These are phyloP conservation scores for Cucurbita maxima DNA, from an alignment of 306 rosid genomes.

Conservation along the genomic window DNA sequence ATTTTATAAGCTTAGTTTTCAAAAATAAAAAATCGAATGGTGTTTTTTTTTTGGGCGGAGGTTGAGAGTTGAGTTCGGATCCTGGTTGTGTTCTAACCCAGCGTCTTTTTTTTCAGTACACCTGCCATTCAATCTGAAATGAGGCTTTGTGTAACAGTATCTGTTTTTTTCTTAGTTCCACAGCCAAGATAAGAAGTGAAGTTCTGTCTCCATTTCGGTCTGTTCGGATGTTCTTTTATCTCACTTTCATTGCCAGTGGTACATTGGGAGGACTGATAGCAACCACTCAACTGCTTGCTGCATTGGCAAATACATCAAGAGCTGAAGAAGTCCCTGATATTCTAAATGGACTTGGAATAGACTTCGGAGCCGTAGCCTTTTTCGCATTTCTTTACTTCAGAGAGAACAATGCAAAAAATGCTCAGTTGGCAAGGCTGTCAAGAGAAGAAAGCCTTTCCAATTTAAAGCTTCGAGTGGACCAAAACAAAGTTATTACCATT, in stretches of 20 bases:
- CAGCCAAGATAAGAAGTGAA: slow-evolving; percentile 71
- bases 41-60: neutral
- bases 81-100: neutral
- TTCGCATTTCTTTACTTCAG: slow-evolving; percentile 61
- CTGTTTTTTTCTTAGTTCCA: slow-evolving; percentile 45
- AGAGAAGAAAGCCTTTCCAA: slow-evolving; percentile 76
- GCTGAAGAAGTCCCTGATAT: slow-evolving; percentile 40
- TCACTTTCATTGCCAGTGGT: slow-evolving; percentile 60
- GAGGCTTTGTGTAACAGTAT: slow-evolving; percentile 32
- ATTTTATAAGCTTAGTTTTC: too few relatives aligned
- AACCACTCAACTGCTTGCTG: slow-evolving; percentile 49
- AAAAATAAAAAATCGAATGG: too few relatives aligned
- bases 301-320: slow-evolving; percentile 57
- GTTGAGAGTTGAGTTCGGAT: neutral
- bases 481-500: slow-evolving; percentile 47
- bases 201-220: slow-evolving; percentile 77
- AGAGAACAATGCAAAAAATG: slow-evolving; percentile 70
- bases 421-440: slow-evolving; percentile 61
- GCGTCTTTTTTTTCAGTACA: slow-evolving; percentile 17
- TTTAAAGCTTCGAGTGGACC: slow-evolving; percentile 65
- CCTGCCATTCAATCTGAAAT: slow-evolving; percentile 29
- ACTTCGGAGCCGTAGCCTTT: slow-evolving; percentile 60
- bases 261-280: slow-evolving; percentile 64
- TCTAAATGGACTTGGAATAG: slow-evolving; percentile 59
- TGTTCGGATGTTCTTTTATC: slow-evolving; percentile 75